Evolutionary conservation across 2,329 filamentous ascomycete genomes (phyloP).

Genomic region (Arthrobotrys iridis): DNA sequence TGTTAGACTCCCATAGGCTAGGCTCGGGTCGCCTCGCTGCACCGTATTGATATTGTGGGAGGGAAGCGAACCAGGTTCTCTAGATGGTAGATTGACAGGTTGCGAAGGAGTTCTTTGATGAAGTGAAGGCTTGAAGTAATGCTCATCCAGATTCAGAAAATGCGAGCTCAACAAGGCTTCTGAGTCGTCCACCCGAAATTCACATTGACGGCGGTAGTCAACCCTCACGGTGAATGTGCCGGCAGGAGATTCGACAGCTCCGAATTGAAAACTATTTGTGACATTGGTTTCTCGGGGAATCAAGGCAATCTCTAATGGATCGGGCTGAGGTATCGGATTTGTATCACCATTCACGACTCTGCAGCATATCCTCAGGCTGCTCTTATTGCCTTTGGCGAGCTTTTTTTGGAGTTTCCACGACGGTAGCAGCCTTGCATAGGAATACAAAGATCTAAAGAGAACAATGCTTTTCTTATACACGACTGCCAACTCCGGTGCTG

Average conservation of each 20-base stretch:
- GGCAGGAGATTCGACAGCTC: constrained; percentile 83
- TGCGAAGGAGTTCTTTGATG: constrained; percentile 63
- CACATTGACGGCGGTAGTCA: constrained; percentile 85
- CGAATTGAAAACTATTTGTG: constrained; percentile 81
- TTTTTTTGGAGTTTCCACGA: constrained; percentile 85
- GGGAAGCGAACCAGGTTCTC: constrained; percentile 79
- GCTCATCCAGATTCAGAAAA: constrained; percentile 90
- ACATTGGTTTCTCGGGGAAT: constrained; percentile 72
- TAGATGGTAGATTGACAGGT: constrained; percentile 58
- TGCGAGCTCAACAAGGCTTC: constrained; percentile 90
- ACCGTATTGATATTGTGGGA: constrained; percentile 66
- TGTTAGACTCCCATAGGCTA: constrained; percentile 87
- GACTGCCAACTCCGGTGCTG: constrained; percentile 73
- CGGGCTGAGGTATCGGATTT: constrained; percentile 67
- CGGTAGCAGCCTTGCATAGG: constrained; percentile 82
- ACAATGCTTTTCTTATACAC: constrained; percentile 98
- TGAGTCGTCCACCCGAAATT: constrained; percentile 89
- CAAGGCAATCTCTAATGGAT: constrained; percentile 77
- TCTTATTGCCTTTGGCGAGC: constrained; percentile 74
- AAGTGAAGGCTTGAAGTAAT: constrained; percentile 83
- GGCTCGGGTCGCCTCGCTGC: constrained; percentile 71
- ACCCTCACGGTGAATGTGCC: constrained; percentile 84
- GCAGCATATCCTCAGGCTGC: constrained; percentile 78
- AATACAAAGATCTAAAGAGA: constrained; percentile 87
- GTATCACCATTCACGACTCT: constrained; percentile 75